These are phyloP conservation scores for Leavenworthia alabamica DNA, from an alignment of 345 rosid species.

Conservation along the genomic window DNA sequence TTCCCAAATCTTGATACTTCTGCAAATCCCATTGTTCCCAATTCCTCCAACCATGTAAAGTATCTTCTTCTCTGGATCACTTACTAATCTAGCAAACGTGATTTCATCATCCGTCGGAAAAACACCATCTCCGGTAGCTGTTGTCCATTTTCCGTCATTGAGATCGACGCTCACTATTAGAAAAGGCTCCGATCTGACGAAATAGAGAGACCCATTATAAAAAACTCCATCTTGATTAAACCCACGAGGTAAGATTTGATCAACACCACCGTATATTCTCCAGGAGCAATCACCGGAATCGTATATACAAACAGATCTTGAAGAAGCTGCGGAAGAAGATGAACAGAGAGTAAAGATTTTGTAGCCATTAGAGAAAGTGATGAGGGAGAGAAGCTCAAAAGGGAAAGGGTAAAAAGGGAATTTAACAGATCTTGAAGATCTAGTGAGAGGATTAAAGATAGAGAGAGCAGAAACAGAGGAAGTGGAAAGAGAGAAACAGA, in stretches of 20 bases:
- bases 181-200: conserved; percentile 60
- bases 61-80: conserved; percentile 36
- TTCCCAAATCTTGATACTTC: conserved; percentile 67
- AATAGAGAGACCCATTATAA: conserved; percentile 50
- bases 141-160: conserved; percentile 44
- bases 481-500: conserved; percentile 52
- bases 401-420: conserved; percentile 61
- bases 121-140: conserved; percentile 18
- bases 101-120: conserved; percentile 38
- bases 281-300: conserved; percentile 50
- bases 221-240: conserved; percentile 55
- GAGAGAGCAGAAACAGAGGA: conserved; percentile 45
- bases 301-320: conserved; percentile 44
- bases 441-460: conserved; percentile 57
- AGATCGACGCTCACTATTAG: conserved; percentile 42
- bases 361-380: conserved; percentile 46
- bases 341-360: conserved; percentile 54
- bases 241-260: conserved; percentile 36
- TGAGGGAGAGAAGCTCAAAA: conserved; percentile 55
- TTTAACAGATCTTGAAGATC: conserved; percentile 48
- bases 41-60: conserved; percentile 77
- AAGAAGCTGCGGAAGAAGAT: conserved; percentile 20
- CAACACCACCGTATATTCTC: conserved; percentile 39
- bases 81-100: conserved; percentile 62
- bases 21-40: conserved; percentile 77